A percentile compares a stretch with the other conserved stretches of the same genome.
These are phyloP conservation scores for Vitis cinerea DNA, from an alignment of 164 flowering plant species.

Conservation along the genomic window DNA sequence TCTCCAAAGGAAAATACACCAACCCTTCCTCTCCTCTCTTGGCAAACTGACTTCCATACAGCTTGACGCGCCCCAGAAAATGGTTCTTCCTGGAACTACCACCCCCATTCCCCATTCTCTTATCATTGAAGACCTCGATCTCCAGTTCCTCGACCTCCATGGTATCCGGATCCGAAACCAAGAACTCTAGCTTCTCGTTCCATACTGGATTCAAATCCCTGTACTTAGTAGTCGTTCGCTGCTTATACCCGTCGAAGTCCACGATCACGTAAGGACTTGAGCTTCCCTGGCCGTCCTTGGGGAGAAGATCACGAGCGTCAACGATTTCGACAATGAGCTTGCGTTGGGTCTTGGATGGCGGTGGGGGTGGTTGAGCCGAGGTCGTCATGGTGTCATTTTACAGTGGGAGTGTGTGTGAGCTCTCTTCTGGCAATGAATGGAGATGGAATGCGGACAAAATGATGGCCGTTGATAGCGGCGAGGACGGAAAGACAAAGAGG, in stretches of 20 bases:
- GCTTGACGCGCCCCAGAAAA: constrained; percentile 80
- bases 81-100: constrained; percentile 59
- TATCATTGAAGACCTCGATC: constrained; percentile 79
- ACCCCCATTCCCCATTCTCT: constrained; percentile 46
- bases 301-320: constrained; percentile 79
- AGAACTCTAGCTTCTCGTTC: constrained; percentile 83
- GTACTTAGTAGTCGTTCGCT: constrained; percentile 56
- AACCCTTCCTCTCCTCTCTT: constrained; percentile 69
- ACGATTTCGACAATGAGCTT: constrained; percentile 73
- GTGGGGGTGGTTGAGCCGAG: constrained; percentile 24
- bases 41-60: constrained; percentile 69
- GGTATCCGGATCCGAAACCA: constrained; percentile 60
- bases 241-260: constrained; percentile 80
- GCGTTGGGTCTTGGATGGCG: constrained; percentile 29
- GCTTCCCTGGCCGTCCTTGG: constrained; percentile 96
- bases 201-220: constrained; percentile 80
- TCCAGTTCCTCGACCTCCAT: constrained; percentile 81
- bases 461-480: constrained; percentile 27
- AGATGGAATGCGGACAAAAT: background rate
- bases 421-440: background rate
- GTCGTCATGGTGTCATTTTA: constrained; percentile 30
- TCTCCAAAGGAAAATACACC: constrained; percentile 72
- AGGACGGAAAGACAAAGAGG: background rate
- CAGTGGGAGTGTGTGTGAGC: background rate
- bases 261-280: constrained; percentile 82